These are phyloP conservation scores for Colletotrichum sp. DNA, from an alignment of 2,329 filamentous ascomycete species.

Conservation along the genomic window DNA sequence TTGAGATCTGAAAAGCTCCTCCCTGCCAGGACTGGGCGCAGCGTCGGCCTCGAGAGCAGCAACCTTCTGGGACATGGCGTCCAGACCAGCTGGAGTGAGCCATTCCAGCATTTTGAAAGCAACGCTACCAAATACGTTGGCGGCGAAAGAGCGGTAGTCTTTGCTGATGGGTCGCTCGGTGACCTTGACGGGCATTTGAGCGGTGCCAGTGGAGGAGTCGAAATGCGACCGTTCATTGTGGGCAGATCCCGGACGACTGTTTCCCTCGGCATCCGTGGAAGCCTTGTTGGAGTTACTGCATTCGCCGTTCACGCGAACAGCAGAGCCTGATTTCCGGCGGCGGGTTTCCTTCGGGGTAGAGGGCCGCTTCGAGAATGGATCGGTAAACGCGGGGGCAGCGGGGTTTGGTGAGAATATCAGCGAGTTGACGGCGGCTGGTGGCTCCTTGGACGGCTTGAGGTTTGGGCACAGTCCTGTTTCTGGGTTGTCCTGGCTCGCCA, in stretches of 20 bases:
- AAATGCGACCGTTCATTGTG: slow-evolving; percentile 18
- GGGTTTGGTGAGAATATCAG: slow-evolving; percentile 49
- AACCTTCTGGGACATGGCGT: slow-evolving; percentile 50
- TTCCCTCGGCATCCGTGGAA: background rate
- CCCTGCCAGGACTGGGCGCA: slow-evolving; percentile 1
- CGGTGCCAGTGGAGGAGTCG: slow-evolving; percentile 17
- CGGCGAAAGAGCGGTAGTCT: slow-evolving; percentile 65
- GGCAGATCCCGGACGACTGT: background rate
- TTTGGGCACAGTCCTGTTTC: slow-evolving; percentile 70
- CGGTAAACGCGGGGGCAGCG: slow-evolving; percentile 24
- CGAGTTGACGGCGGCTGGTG: slow-evolving; percentile 51
- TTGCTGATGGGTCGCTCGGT: slow-evolving; percentile 54
- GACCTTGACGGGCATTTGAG: slow-evolving; percentile 35
- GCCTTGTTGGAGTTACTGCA: background rate
- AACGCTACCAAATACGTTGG: slow-evolving; percentile 68
- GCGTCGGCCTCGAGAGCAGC: slow-evolving; percentile 32
- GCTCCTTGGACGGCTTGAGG: slow-evolving; percentile 45
- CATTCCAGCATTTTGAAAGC: slow-evolving; percentile 75
- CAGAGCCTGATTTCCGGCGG: slow-evolving; percentile 2
- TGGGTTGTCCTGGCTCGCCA: slow-evolving; percentile 81
- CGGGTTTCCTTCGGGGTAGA: slow-evolving; percentile 1
- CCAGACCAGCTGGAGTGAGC: slow-evolving; percentile 66
- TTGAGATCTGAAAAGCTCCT: background rate
- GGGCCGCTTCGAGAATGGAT: slow-evolving; percentile 15
- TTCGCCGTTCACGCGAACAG: background rate